phyloP scores from a whole-genome alignment of 371 early-diverging fungal genomes.

The Sporodiniella umbellata region DNA sequence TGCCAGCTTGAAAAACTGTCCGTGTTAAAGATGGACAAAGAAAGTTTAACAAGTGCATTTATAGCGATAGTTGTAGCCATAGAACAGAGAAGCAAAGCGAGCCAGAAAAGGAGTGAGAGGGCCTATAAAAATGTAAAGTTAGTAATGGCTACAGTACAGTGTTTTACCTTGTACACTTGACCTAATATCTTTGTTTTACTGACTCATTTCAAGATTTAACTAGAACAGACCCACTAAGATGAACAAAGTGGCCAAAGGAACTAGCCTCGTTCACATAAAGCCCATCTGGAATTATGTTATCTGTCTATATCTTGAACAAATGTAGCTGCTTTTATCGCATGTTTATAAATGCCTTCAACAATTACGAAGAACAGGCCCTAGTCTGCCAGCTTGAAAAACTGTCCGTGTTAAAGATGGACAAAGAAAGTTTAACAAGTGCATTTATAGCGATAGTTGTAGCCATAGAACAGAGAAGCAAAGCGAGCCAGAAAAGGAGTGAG shows the following conservation, averaged over 20 bases:
- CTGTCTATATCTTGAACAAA: not conserved
- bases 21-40: slow-evolving; percentile 4
- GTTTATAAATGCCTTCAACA: not conserved
- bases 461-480: too few species aligned
- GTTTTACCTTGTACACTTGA: not conserved
- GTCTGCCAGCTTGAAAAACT: slow-evolving; percentile 6
- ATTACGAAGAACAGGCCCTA: slow-evolving; percentile 5
- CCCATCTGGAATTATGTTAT: slow-evolving; percentile 3
- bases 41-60: slow-evolving; percentile 4
- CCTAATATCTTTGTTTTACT: not conserved
- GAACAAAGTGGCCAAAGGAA: slow-evolving; percentile 3
- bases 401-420: slow-evolving; percentile 3
- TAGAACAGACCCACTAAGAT: slow-evolving; percentile 7
- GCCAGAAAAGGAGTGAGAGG: slow-evolving; percentile 2
- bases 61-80: not conserved
- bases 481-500: too few species aligned
- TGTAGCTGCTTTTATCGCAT: too few species aligned
- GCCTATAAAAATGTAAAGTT: too few species aligned
- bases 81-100: slow-evolving; percentile 2
- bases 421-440: slow-evolving; percentile 4
- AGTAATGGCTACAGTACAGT: too few species aligned
- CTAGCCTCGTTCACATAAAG: slow-evolving; percentile 7
- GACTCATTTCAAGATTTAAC: slow-evolving; percentile 2
- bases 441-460: not conserved
- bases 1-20: slow-evolving; percentile 4